Conservation (phyloP, 768 basidiomycete genomes). For the Mycena vulgaris region DNA sequence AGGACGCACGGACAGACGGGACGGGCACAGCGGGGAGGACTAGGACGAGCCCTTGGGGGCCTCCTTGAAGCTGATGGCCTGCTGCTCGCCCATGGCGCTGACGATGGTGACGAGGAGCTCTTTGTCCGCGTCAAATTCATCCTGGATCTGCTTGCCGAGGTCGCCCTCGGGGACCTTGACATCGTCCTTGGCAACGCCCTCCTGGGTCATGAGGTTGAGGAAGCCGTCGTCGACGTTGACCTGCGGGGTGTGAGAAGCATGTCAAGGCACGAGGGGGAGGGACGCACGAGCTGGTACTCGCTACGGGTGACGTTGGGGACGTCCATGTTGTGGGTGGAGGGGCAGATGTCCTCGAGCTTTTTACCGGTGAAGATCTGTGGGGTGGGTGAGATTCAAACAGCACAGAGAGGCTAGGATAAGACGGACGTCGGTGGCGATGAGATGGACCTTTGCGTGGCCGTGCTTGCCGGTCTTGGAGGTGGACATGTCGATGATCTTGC, state of each 20-base stretch:
- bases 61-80: conserved; percentile 88
- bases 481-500: conserved; percentile 99
- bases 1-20: too few relatives aligned
- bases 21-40: neutral
- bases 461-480: conserved; percentile 99
- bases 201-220: conserved; percentile 92
- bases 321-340: conserved; percentile 99
- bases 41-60: conserved; percentile 72
- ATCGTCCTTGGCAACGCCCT: conserved; percentile 91
- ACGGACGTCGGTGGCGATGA: conserved; percentile 96
- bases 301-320: conserved; percentile 93
- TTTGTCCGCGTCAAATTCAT: conserved; percentile 87
- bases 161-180: conserved; percentile 93
- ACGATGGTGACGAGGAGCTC: conserved; percentile 91
- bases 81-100: conserved; percentile 94
- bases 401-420: conserved; percentile 27
- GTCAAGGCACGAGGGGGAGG: neutral
- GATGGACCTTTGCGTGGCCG: conserved; percentile 99
- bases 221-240: conserved; percentile 94
- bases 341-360: conserved; percentile 96
- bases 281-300: conserved; percentile 90
- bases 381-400: neutral
- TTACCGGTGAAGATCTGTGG: conserved; percentile 97
- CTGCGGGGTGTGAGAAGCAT: conserved; percentile 51
- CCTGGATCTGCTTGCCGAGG: conserved; percentile 79